Evolutionary conservation across 1,284 basidiomycete species (phyloP).

Genomic region (Wolfiporia cocos): DNA sequence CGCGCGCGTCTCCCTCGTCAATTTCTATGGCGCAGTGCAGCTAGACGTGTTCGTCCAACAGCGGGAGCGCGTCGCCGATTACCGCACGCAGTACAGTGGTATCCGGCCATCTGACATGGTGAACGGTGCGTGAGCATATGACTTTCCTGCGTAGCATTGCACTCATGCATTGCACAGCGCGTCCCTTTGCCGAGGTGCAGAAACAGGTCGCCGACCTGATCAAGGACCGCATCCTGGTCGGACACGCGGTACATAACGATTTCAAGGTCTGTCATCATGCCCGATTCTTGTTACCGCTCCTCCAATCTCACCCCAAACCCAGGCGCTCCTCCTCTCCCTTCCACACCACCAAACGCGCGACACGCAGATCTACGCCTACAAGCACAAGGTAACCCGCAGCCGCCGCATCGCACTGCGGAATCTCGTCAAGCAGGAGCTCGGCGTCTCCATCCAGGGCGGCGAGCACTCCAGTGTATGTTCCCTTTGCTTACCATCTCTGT

Average conservation of each 20-base stretch:
- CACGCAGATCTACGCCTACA: conserved; percentile 63
- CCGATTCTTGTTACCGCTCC: not conserved
- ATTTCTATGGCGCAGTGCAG: conserved; percentile 79
- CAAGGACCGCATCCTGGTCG: conserved; percentile 82
- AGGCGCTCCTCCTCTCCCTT: conserved; percentile 90
- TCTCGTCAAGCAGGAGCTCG: conserved; percentile 80
- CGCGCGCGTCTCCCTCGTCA: conserved; percentile 90
- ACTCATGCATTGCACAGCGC: conserved; percentile 40
- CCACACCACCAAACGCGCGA: conserved; percentile 78
- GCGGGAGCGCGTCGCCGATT: conserved; percentile 88
- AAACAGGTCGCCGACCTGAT: conserved; percentile 74
- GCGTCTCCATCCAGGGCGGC: conserved; percentile 80
- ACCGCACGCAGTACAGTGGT: conserved; percentile 89
- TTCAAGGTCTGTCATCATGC: conserved; percentile 52
- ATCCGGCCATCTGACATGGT: conserved; percentile 75
- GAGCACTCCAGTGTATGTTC: conserved; percentile 79
- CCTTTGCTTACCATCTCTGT: not conserved
- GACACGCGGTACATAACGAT: conserved; percentile 93
- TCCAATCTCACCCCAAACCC: conserved; percentile 1
- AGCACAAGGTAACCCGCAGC: conserved; percentile 56
- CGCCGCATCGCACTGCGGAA: conserved; percentile 76
- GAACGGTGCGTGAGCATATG: conserved; percentile 38
- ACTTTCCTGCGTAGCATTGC: no score
- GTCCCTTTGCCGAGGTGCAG: conserved; percentile 79
- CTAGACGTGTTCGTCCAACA: conserved; percentile 88